Evolutionary conservation across 2,329 filamentous ascomycete genomes (phyloP).

Genomic region (Sporothrix inflata): DNA sequence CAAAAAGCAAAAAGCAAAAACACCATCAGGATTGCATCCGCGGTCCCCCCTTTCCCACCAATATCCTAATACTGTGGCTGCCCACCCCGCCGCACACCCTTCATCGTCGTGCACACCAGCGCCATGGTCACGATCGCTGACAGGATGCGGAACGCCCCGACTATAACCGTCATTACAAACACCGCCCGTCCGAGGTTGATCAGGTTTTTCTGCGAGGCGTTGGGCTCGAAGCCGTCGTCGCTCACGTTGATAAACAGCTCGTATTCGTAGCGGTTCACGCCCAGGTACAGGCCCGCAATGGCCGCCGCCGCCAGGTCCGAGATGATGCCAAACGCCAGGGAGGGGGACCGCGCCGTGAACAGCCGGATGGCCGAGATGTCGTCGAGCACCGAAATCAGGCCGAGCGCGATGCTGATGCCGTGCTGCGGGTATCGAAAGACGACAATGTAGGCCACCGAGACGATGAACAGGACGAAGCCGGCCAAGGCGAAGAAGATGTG

Average conservation of each 20-base stretch:
- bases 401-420: background rate
- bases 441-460: background rate
- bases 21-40: too few species aligned
- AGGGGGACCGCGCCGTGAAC: background rate
- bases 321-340: background rate
- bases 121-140: too few species aligned
- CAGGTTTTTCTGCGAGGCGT: background rate
- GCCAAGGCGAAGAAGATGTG: background rate
- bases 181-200: background rate
- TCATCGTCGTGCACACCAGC: too few species aligned
- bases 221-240: background rate
- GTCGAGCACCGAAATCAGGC: background rate
- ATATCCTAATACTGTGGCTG: too few species aligned
- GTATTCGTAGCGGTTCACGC: background rate
- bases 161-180: too few species aligned
- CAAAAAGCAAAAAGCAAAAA: too few species aligned
- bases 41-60: too few species aligned
- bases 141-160: too few species aligned
- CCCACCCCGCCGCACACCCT: too few species aligned
- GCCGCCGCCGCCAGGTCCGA: background rate
- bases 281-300: background rate
- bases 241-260: background rate
- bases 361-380: background rate
- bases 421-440: background rate
- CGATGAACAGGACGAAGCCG: background rate